Percentiles rank a stretch among this genome's conserved stretches.
phyloP scores from a whole-genome alignment of 106 monocot species.

The Acorus calamus region DNA sequence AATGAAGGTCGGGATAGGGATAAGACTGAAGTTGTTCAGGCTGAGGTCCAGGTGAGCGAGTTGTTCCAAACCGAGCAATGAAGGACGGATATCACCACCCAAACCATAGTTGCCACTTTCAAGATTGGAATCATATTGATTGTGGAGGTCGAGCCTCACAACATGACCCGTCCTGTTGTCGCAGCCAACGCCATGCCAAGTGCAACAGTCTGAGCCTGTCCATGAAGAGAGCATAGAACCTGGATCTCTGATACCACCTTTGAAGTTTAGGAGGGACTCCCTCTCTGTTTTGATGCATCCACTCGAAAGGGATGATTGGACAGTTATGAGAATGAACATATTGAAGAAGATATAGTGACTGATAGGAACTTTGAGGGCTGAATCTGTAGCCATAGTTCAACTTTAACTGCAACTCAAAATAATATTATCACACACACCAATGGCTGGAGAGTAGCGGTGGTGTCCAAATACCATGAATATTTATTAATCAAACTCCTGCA shows the following conservation, averaged over 20 bases:
- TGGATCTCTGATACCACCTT: conserved; percentile 9
- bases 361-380: too few relatives aligned
- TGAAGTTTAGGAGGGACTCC: conserved; percentile 20
- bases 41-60: conserved; percentile 20
- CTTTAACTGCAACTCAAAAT: too few relatives aligned
- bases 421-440: too few relatives aligned
- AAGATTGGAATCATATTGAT: not conserved
- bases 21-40: conserved; percentile 11
- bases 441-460: too few relatives aligned
- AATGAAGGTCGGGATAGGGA: conserved; percentile 11
- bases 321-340: too few relatives aligned
- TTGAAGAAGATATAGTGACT: too few relatives aligned
- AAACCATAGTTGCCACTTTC: not conserved
- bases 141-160: conserved; percentile 9
- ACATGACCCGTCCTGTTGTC: conserved; percentile 13
- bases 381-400: too few relatives aligned
- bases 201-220: conserved; percentile 16
- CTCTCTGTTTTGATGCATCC: conserved; percentile 11
- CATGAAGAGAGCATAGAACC: conserved; percentile 11
- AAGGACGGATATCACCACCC: conserved; percentile 8
- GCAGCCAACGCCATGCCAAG: conserved; percentile 24
- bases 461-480: too few relatives aligned
- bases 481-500: too few relatives aligned
- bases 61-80: conserved; percentile 10
- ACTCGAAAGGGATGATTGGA: too few relatives aligned